Evolutionary conservation across 2,329 filamentous ascomycete species (phyloP).

Genomic region (Laburnicola sp.): DNA sequence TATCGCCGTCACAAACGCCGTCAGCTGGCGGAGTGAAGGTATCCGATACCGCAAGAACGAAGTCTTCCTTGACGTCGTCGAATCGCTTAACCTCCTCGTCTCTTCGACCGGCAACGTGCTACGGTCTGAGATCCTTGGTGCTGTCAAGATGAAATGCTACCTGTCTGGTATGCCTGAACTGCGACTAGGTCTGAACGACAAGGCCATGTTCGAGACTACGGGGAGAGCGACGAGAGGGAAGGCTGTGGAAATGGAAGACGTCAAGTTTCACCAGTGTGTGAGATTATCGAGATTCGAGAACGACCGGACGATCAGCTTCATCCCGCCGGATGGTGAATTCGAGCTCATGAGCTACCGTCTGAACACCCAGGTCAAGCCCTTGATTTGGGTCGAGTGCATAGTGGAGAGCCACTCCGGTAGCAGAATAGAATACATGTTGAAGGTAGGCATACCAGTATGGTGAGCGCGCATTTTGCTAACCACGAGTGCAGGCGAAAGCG

Average conservation of each 20-base stretch:
- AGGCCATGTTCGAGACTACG: conserved; percentile 99
- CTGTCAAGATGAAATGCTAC: conserved; percentile 99
- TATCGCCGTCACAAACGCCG: conserved; percentile 97
- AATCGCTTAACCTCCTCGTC: conserved; percentile 93
- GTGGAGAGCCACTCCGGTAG: conserved; percentile 95
- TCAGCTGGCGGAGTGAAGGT: conserved; percentile 96
- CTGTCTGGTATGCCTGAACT: conserved; percentile 97
- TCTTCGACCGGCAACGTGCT: conserved; percentile 93
- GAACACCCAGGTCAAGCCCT: conserved; percentile 96
- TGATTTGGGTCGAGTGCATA: conserved; percentile 98
- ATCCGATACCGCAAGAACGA: conserved; percentile 99
- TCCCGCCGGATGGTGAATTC: conserved; percentile 97
- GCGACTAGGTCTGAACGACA: conserved; percentile 92
- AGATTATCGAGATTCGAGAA: conserved; percentile 95
- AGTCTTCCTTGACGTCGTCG: conserved; percentile 96
- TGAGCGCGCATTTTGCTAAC: conserved; percentile 12
- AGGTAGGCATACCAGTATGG: conserved; percentile 52
- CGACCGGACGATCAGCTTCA: conserved; percentile 97
- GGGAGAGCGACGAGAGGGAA: conserved; percentile 92
- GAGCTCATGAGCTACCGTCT: conserved; percentile 99
- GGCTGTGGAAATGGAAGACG: conserved; percentile 98
- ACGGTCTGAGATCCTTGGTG: conserved; percentile 92
- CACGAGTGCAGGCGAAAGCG: conserved; percentile 67
- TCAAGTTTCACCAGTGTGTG: conserved; percentile 99
- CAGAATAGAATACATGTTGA: conserved; percentile 98